Base-by-base conservation (phyloP, 2,329 filamentous ascomycete genomes). In the Coniochaeta ligniaria region DNA sequence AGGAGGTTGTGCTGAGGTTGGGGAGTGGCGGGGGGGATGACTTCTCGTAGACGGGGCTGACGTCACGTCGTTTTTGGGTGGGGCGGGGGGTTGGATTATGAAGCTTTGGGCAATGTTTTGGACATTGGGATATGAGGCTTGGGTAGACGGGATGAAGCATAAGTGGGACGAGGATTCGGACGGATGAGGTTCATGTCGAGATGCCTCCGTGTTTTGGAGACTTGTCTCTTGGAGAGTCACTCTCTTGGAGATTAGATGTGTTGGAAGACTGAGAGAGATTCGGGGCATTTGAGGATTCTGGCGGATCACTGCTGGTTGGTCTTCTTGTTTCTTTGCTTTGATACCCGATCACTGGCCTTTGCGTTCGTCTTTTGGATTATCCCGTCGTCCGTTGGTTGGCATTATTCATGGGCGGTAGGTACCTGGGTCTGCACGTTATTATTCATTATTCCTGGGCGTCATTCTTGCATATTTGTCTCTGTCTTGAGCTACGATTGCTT, bases 1-100 rank as follows among this genome's bases (percentile, higher is more conserved):
- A 94, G 78, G 91, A 90, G 71, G 76, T 91, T 62, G 83, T 58
- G 16, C 8, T 52, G 24, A 52, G 43, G 43, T 9, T 47, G 6
- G 43, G 43, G 24, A 31, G 47, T 11, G 12, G 45, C 12, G 20
- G 24, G 47, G 47, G 47, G 47, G 47, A 28, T 52, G 47, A 31
- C 6, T 52, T 26, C 22, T 52, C 22, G 47, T 36, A 36, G 35
- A 36, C 35, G 12, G 6, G 3, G 3, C 3, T 8, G 12, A 36
- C 12, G 3, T 36, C 7, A 3, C 12, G 35, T 9, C 28, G 9
- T 31, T n/a, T n/a, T n/a, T n/a, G n/a, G n/a, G n/a, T n/a, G n/a
- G n/a, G n/a, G n/a, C n/a, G n/a, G n/a, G 28, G 9, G 28, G 28
- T 31, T 31, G 28, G 28, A 31, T 31, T 9, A 31, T 31, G 28